These are phyloP conservation scores for Suillus occidentalis DNA, from an alignment of 768 basidiomycete genomes.

Conservation along the genomic window DNA sequence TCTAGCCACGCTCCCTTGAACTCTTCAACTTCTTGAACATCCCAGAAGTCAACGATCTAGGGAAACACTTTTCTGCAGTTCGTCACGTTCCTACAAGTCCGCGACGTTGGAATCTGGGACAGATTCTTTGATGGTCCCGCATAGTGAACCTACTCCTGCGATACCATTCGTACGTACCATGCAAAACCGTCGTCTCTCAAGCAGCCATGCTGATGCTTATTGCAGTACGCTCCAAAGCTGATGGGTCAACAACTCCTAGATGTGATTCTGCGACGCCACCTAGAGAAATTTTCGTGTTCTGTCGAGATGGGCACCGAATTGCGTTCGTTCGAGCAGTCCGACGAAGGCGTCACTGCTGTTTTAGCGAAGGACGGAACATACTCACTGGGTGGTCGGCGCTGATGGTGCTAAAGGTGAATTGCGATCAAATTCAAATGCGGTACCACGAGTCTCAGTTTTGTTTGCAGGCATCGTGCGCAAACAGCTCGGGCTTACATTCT, in stretches of 20 bases:
- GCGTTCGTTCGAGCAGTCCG: neutral
- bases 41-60: slow-evolving; percentile 34
- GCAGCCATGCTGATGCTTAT: neutral
- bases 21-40: slow-evolving; percentile 39
- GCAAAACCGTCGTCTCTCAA: slow-evolving; percentile 1
- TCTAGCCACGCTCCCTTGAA: slow-evolving; percentile 44
- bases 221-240: slow-evolving; percentile 16
- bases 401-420: slow-evolving; percentile 19
- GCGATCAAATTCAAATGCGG: no score
- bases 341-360: no score
- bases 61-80: slow-evolving; percentile 25
- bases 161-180: slow-evolving; percentile 23
- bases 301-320: slow-evolving; percentile 41
- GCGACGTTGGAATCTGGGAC: neutral
- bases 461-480: slow-evolving; percentile 9
- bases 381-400: neutral
- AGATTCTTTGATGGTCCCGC: slow-evolving; percentile 17
- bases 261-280: slow-evolving; percentile 19
- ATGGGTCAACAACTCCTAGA: slow-evolving; percentile 32
- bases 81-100: slow-evolving; percentile 35
- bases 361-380: no score
- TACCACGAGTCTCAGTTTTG: neutral
- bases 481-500: slow-evolving; percentile 13
- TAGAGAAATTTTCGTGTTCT: slow-evolving; percentile 22
- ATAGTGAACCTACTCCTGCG: slow-evolving; percentile 20